Base-by-base conservation (phyloP, 1,284 basidiomycete species). In the Sanghuangporus weigelae region DNA sequence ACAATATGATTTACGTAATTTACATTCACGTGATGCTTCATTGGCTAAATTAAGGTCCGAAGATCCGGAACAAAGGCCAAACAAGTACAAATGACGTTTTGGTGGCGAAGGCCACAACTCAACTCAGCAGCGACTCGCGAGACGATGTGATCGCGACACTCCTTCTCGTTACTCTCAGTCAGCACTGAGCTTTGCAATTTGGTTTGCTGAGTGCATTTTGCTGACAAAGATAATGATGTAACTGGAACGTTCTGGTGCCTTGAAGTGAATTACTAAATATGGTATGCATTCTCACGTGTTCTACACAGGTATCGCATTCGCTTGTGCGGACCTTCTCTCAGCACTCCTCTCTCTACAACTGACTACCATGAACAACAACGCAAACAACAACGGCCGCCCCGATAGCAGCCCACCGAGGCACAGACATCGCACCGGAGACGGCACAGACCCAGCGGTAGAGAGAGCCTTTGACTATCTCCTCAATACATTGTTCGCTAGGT, bases 291-390 rank as follows among this genome's bases (percentile, higher is more conserved):
- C 53, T 14, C 51, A 31, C 23, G 31, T 26, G 23, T 53, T 21
- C n/a, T 11, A 12, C 23, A 23, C 31, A 12, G 11, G 21, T 53
- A 26, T 31, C 26, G 26, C 26, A 31, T 31, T 16, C 16, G 19
- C 14, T 3, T 21, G 12, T 12, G 39, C 38, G 19, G 19, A 12
- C 23, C 42, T 38, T 21, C 44, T 36, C 21, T 16, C 19, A 19
- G 54, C 11, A 21, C 51, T 39, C 35, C 39, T 40, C 57, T 62
- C 19, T 49, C 53, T 40, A 48, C 53, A 35, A 49, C 60, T 42
- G 57, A 23, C 60, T 46, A 38, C 44, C 26, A 62, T 62, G 60
- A 62, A 62, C 38, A 62, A 31, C 54, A 19, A 57, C 60, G 35
- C 38, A 14, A 26, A 46, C 51, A 61, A 3, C 8, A 12, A 56